Base-by-base conservation (phyloP, 306 rosid genomes). In the Vachellia collinsii region DNA sequence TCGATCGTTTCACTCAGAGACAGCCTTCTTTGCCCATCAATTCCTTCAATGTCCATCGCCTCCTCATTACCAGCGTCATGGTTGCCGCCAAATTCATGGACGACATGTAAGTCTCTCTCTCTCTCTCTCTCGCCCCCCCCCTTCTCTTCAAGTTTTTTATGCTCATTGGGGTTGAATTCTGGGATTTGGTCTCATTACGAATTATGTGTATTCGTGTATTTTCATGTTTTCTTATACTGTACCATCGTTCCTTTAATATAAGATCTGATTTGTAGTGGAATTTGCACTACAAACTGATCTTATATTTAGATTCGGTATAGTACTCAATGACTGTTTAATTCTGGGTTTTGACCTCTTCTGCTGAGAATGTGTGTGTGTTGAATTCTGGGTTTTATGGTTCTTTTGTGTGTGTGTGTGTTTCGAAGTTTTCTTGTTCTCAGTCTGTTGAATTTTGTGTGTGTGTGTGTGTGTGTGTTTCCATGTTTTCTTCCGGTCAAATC, bases 21-120 rank as follows among this genome's bases (percentile, higher is more conserved):
- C 99, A 93, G 38, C 91, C 97, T 17, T 80, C 91, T 1, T 80
- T 92, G 85, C 97, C 97, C 0, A 87, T 96, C 90, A 93, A 90
- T 71, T 91, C 97, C 65, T 88, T 89, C 87, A 93, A 90, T 77
- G 97, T 93, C 36, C 99, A 96, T 66, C 90, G 98, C 36, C 85
- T 96, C 72, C 92, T 96, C 41, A 93, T 96, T 46, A 93, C 99
- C 13, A 96, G 99, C 37, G 99, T 92, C 59, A 88, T 96, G 92
- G 90, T 96, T 11, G 89, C 99, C 70, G 97, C 98, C 12, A 96
- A 96, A 72, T 96, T 96, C 94, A 96, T 96, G 99, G 99, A 96
- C 83, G 99, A 96, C 74, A 76, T 89, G 99, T 96, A 84, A 92
- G 97, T 87, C 14, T 41, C 9, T 65, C 1, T 13, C 20, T 14